These are phyloP conservation scores for Globisporangium echinulatum DNA, from an alignment of 352 stramenopile genomes.

Conservation along the genomic window DNA sequence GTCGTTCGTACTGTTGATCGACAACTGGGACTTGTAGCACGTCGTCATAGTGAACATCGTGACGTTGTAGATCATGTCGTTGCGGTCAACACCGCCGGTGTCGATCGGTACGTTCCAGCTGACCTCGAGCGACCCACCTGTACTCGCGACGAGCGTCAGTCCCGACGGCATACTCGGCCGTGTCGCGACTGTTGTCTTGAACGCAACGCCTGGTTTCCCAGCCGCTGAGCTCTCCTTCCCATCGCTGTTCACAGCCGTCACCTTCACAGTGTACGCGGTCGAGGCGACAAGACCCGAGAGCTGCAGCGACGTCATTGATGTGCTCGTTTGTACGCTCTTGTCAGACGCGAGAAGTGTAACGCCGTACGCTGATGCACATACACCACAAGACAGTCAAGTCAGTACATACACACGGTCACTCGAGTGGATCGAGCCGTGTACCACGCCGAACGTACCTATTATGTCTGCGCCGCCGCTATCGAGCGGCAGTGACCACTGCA, in stretches of 20 bases:
- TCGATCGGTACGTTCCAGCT: conserved; percentile 34
- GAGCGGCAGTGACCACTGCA: conserved; percentile 31
- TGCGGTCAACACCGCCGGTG: conserved; percentile 25
- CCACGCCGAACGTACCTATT: conserved; percentile 19
- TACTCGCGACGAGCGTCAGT: conserved; percentile 19
- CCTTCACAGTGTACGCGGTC: conserved; percentile 45
- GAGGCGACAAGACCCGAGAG: conserved; percentile 26
- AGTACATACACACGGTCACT: background rate
- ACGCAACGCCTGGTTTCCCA: conserved; percentile 21
- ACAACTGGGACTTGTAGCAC: conserved; percentile 20
- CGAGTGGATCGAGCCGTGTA: background rate
- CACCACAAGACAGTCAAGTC: background rate
- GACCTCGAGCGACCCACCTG: conserved; percentile 47
- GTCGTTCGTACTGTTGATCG: background rate
- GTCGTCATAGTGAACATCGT: conserved; percentile 22
- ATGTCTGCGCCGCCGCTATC: conserved; percentile 41
- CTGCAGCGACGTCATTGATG: conserved; percentile 9
- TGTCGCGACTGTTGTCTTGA: conserved; percentile 25
- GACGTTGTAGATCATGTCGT: conserved; percentile 40
- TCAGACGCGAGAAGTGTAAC: conserved; percentile 16
- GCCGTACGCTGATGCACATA: conserved; percentile 16
- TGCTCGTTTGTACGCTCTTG: conserved; percentile 11
- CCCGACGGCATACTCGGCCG: conserved; percentile 27
- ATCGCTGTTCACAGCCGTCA: conserved; percentile 30
- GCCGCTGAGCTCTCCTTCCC: conserved; percentile 18